Evolutionary conservation across 2,329 filamentous ascomycete genomes (phyloP).

Genomic region (Parastagonospora avenae): DNA sequence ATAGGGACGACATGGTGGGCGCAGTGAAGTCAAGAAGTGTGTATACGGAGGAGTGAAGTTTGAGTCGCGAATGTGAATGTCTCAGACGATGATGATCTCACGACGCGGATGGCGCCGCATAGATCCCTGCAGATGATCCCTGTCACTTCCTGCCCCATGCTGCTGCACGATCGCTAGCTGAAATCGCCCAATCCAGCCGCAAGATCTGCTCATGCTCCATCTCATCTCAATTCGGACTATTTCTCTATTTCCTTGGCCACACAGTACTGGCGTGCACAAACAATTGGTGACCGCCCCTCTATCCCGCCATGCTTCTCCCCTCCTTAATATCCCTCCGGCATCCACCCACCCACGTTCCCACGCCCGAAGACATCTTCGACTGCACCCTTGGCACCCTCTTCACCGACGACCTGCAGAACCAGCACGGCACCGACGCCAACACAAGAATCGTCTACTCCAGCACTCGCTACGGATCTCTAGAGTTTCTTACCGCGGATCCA

Average conservation of each 20-base stretch:
- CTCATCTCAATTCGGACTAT: neutral
- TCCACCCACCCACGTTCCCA: constrained; percentile 25
- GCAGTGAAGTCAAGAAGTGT: neutral
- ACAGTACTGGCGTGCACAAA: neutral
- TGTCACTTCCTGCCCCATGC: neutral
- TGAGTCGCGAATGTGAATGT: neutral
- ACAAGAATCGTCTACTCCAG: constrained; percentile 65
- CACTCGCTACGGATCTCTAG: constrained; percentile 35
- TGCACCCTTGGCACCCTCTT: constrained; percentile 68
- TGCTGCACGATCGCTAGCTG: no score
- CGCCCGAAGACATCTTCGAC: constrained; percentile 65
- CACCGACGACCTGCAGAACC: constrained; percentile 68
- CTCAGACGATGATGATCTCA: constrained; percentile 29
- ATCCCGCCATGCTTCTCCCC: constrained; percentile 30
- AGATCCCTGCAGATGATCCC: neutral
- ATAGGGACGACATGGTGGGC: constrained; percentile 52
- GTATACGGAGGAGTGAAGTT: neutral
- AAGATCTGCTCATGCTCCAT: neutral
- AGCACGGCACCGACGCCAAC: constrained; percentile 65
- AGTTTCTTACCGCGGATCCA: constrained; percentile 52
- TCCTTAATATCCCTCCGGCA: constrained; percentile 36
- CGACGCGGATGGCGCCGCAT: constrained; percentile 7
- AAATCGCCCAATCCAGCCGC: no score
- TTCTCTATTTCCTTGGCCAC: no score
- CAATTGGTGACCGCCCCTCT: neutral